Base-by-base conservation (phyloP, 2,329 filamentous ascomycete species). In the Fusarium multiceps region DNA sequence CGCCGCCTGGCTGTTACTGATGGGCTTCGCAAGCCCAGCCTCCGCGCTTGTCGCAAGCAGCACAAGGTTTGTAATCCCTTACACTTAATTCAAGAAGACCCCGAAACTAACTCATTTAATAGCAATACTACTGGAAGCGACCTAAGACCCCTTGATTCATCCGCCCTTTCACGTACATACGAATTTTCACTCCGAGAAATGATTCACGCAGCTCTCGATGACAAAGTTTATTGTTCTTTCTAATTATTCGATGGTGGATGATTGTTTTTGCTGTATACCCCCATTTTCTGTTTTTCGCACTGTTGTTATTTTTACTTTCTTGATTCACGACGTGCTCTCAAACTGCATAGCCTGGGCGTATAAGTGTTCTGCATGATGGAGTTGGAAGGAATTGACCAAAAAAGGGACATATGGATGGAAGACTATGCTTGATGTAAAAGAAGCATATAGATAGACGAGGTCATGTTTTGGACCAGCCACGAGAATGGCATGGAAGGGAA, bases 31-130 rank as follows among this genome's bases (percentile, higher is more conserved):
- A 97, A 97, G 81, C 95, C 94, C 45, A 96, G 93, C 74, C 83
- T 99, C 75, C 87, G 96, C 72, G 91, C 90, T 76, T 98, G 96
- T 77, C 88, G 96, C 76, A 98, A 98, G 83, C 93, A 96, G 78
- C 96, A 99, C 82, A 98, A 98, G 93, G 95, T 98, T 87, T 77
- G 84, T 62, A 27, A 40, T 1, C 20, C 53, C 13, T 8, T 23
- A 6, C 0, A 45, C 41, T 21, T 56, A 0, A 10, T 5, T 23
- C 20, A 14, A 12, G 12, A 37, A 40, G 27, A 16, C 14, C 21
- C 16, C n/a, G 14, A 48, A 41, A 32, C 58, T 64, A 53, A 75
- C 66, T 76, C 73, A 63, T 12, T 23, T 23, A 37, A 65, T 70
- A 90, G 88, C 89, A 91, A 89, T 91, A 91, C 75, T 91, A 89